phyloP scores from a whole-genome alignment of 2,329 filamentous ascomycete genomes.

The Fusarium subtropicale region DNA sequence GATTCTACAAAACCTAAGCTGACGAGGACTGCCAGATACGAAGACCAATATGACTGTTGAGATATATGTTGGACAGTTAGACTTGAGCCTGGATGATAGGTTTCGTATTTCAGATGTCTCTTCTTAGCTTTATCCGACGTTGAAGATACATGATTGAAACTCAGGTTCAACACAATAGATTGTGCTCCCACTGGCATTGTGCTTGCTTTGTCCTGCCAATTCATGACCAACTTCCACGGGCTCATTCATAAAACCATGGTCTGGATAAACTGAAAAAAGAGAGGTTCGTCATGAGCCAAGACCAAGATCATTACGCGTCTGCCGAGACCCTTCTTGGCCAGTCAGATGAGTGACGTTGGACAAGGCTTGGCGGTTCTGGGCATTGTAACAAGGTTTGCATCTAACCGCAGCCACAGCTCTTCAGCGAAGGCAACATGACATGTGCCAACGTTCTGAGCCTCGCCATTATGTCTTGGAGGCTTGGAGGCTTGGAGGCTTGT shows the following conservation, averaged over 20 bases:
- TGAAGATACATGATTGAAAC: not conserved
- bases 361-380: conserved; percentile 15
- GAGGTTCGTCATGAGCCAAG: not conserved
- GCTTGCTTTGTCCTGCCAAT: not conserved
- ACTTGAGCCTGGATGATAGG: not conserved
- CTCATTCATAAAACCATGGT: not conserved
- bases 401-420: conserved; percentile 14
- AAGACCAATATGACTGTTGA: too few species aligned
- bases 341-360: conserved; percentile 8
- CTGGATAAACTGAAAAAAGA: not conserved
- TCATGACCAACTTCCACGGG: not conserved
- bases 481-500: not conserved
- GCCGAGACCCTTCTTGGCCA: conserved; percentile 15
- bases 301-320: conserved; percentile 2
- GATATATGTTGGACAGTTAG: not conserved
- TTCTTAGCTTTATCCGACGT: not conserved
- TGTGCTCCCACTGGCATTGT: not conserved
- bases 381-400: conserved; percentile 15
- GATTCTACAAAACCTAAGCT: not conserved
- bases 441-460: conserved; percentile 22
- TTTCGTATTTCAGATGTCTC: accelerated
- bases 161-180: too few species aligned
- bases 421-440: conserved; percentile 9
- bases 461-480: too few species aligned
- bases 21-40: too few species aligned